Percentiles rank a stretch among this genome's conserved stretches.
Evolutionary conservation across 1,284 basidiomycete species (phyloP).

Genomic region (Exobasidium cylindrosporum): DNA sequence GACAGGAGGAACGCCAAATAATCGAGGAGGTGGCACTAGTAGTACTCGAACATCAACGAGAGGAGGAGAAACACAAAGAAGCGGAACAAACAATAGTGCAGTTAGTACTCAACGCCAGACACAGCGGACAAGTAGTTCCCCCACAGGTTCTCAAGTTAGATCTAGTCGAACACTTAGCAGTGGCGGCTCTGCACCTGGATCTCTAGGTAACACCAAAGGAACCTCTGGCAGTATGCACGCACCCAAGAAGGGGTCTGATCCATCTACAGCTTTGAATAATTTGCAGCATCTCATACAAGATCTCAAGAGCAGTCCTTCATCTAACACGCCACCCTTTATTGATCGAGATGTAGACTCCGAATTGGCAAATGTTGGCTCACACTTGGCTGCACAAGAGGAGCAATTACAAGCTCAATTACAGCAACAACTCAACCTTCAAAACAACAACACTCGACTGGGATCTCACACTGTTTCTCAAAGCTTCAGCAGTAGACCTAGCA

Average conservation of each 20-base stretch:
- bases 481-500: conserved; percentile 30
- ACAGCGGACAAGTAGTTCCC: too few relatives aligned
- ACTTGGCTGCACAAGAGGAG: conserved; percentile 40
- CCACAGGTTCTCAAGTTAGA: too few relatives aligned
- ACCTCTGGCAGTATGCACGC: conserved; percentile 2
- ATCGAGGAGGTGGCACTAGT: background rate
- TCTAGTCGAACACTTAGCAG: too few relatives aligned
- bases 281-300: conserved; percentile 22
- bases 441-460: conserved; percentile 17
- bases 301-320: conserved; percentile 11
- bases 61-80: conserved; percentile 4
- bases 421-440: conserved; percentile 36
- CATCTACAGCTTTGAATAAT: conserved; percentile 16
- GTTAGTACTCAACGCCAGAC: too few relatives aligned
- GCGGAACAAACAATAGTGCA: too few relatives aligned
- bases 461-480: conserved; percentile 22
- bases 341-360: conserved; percentile 17
- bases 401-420: conserved; percentile 41
- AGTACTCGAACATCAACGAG: background rate
- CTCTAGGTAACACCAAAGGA: too few relatives aligned
- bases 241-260: conserved; percentile 8
- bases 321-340: too few relatives aligned
- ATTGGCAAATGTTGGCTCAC: conserved; percentile 27
- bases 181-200: too few relatives aligned
- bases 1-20: too few relatives aligned